Evolutionary conservation across 2,329 filamentous ascomycete genomes (phyloP), one percentile per base, ranked within the genome.

Genomic region (Verruconis gallopava): DNA sequence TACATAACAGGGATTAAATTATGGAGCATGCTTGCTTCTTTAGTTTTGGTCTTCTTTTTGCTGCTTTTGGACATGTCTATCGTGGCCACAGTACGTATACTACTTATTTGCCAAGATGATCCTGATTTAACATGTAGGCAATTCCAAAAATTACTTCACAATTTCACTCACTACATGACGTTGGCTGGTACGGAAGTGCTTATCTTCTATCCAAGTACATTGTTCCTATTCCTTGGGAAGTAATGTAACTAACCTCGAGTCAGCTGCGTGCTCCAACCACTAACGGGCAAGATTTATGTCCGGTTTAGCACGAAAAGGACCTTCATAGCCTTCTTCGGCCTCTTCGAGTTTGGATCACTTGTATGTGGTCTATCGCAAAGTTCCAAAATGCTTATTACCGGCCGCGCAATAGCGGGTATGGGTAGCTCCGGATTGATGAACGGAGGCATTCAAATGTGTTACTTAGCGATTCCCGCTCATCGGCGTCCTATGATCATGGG

Each of bases 251-350:
- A 4, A 61, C 57, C 22, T 52, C 58, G n/a, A n/a, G n/a, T 12
- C n/a, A 38, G 37, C 21, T 40, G 9, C 13, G 39, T 32, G 1
- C 47, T 62, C 0, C 66, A 68, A 44, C 66, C 66, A 3, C 63
- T 63, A 2, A 70, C 62, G 33, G 70, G 65, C 20, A 70, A 70
- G 57, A 73, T 79, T 2, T 81, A 75, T 5, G 77, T 72, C 40
- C 72, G 69, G 53, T 75, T 75, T 47, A 59, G 65, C 11, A 62
- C 74, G 45, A 69, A 69, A 21, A 35, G 18, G 9, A 36, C 39
- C 18, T 42, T 42, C 39, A 21, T 42, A 13, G 25, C 46, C 11
- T 44, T 47, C 22, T 44, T 43, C 17, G 34, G 20, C n/a, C 21
- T 42, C 18, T 42, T 42, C 18, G 39, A 42, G 19, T n/a, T 75